Conservation (phyloP, 2,329 filamentous ascomycete genomes). For the Pyrenochaeta sp. region DNA sequence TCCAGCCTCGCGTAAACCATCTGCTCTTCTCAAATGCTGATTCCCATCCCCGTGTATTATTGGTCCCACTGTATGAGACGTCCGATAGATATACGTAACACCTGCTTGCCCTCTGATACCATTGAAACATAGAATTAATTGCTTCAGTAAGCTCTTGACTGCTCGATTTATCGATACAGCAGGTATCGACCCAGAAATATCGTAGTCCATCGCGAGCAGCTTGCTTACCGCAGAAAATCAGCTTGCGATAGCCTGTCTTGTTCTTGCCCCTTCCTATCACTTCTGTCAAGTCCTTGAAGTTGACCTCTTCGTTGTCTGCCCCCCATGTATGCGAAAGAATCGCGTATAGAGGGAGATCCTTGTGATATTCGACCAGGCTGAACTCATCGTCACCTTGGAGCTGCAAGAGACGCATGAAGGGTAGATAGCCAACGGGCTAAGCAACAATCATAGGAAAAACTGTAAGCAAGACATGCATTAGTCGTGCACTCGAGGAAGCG, state of each 20-base stretch:
- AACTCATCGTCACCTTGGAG: not conserved
- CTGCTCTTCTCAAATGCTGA: slow-evolving; percentile 3
- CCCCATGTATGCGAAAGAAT: slow-evolving; percentile 18
- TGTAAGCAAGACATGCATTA: too few species aligned
- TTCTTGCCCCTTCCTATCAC: not conserved
- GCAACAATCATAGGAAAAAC: too few species aligned
- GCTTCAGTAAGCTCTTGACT: slow-evolving; percentile 2
- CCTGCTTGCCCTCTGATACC: slow-evolving; percentile 3
- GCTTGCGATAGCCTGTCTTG: slow-evolving; percentile 11
- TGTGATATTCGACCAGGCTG: not conserved
- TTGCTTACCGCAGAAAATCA: slow-evolving; percentile 9
- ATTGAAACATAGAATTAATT: slow-evolving; percentile 12
- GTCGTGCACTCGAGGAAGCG: too few species aligned
- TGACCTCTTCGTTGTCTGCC: slow-evolving; percentile 5
- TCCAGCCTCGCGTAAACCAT: slow-evolving; percentile 13
- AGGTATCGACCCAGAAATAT: slow-evolving; percentile 11
- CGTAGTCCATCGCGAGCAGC: slow-evolving; percentile 4
- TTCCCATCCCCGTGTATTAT: slow-evolving; percentile 2
- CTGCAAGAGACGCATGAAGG: not conserved
- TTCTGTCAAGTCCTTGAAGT: slow-evolving; percentile 8
- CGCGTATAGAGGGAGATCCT: slow-evolving; percentile 11
- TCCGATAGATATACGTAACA: slow-evolving; percentile 14
- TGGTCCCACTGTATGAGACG: not conserved
- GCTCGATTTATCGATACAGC: slow-evolving; percentile 10
- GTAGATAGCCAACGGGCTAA: not conserved